These are phyloP conservation scores for Aspergillus luchuensis DNA, from an alignment of 2,329 filamentous ascomycete species.

Conservation along the genomic window DNA sequence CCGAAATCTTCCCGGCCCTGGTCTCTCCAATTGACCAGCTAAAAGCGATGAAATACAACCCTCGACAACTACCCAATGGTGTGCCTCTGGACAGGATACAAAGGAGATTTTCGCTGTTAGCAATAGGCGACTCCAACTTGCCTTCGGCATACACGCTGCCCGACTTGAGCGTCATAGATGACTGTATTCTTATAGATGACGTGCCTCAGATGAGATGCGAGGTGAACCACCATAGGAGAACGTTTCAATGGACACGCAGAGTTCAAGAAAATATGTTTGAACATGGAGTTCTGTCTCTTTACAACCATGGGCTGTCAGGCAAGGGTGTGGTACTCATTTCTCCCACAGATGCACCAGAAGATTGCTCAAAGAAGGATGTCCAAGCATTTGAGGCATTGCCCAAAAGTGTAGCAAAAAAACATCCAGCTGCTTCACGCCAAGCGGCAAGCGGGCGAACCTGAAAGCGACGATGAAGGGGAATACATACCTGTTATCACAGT, in stretches of 20 bases:
- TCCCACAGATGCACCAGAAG: neutral
- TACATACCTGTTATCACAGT: too few species aligned
- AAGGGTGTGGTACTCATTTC: neutral
- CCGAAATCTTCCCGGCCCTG: neutral
- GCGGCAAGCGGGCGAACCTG: too few species aligned
- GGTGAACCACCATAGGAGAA: neutral
- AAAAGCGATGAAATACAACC: neutral
- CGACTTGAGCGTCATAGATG: neutral
- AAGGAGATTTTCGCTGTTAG: neutral
- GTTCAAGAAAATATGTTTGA: neutral
- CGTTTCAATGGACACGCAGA: neutral
- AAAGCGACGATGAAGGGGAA: too few species aligned
- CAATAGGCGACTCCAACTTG: neutral
- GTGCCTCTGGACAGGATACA: neutral
- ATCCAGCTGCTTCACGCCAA: neutral
- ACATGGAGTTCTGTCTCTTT: neutral
- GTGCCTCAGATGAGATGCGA: neutral
- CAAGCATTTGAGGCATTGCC: neutral
- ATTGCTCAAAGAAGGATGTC: neutral
- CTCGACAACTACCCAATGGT: neutral
- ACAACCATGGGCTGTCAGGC: neutral
- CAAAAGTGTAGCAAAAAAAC: too few species aligned
- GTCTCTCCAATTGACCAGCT: neutral
- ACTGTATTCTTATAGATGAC: neutral
- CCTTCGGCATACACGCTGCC: neutral